Evolutionary conservation across 106 monocot genomes (phyloP).

Genomic region (Hemerocallis citrina): DNA sequence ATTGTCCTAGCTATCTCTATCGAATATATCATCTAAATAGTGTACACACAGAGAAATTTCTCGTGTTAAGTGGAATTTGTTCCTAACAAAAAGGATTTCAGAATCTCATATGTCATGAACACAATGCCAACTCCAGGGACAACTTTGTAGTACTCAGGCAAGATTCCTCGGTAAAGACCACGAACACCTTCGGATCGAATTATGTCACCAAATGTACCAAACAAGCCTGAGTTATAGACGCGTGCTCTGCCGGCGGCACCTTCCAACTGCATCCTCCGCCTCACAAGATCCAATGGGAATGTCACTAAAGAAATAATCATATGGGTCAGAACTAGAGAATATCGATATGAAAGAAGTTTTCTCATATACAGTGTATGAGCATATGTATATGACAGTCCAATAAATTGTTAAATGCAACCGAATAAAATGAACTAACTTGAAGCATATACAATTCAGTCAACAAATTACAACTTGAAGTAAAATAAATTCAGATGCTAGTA

Average conservation of each 20-base stretch:
- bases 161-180: constrained; percentile 80
- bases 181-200: constrained; percentile 52
- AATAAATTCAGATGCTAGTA: too few relatives aligned
- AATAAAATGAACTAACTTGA: too few relatives aligned
- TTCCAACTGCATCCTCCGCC: constrained; percentile 81
- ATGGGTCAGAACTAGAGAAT: background rate
- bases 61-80: background rate
- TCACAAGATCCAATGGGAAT: constrained; percentile 84
- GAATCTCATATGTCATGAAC: constrained; percentile 79
- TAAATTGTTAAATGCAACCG: too few relatives aligned
- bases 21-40: too few relatives aligned
- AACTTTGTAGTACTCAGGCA: constrained; percentile 89
- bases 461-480: too few relatives aligned
- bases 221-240: constrained; percentile 60
- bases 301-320: constrained; percentile 38
- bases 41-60: too few relatives aligned
- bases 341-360: too few relatives aligned
- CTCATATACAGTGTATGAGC: too few relatives aligned
- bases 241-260: constrained; percentile 72
- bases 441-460: too few relatives aligned
- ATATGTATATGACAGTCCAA: too few relatives aligned
- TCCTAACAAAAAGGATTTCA: constrained; percentile 37
- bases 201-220: constrained; percentile 75
- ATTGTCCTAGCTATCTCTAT: too few relatives aligned
- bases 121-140: constrained; percentile 79